Evolutionary conservation across 108 stramenopile genomes (phyloP), one percentile per base, ranked within the genome.

Genomic region (Cyclotella choctawhatcheeana): DNA sequence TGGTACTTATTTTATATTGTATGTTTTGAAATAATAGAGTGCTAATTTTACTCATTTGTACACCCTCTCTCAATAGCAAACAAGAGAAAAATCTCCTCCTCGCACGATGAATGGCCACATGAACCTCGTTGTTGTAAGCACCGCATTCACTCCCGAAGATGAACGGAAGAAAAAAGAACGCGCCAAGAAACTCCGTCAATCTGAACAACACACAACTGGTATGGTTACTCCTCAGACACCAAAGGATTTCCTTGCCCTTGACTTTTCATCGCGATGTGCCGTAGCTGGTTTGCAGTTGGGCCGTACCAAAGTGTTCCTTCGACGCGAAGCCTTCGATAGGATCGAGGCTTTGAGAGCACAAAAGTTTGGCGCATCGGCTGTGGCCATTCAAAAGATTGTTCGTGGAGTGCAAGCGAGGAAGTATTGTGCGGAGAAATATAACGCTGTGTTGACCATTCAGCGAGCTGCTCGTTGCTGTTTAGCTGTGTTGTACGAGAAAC

Each of bases 241-340:
- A 33, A 72, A 82, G 40, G 89, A 90, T 44, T 91, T 94, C 59
- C 71, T 84, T 65, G 50, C 77, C 10, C 69, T 94, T 7, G 93
- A 94, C 73, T 91, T 94, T 77, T 76, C 87, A 0, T 37, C 71
- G 87, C 32, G n/a, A n/a, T n/a, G 84, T 47, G 84, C 85, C 44
- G 83, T 83, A 44, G 77, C 90, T 16, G 82, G 86, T 24, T 58
- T 83, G 37, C 87, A 88, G 45, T 71, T 91, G 10, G 90, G 90
- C n/a, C 83, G 84, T 64, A 88, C 86, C 16, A 89, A 89, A 67
- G 83, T 91, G 21, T 91, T 91, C 70, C 47, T 30, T 32, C 0
- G 60, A 69, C 32, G 1, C 17, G 0, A 24, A 44, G 21, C 62
- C 67, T 16, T 81, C 80, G 21, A 70, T 34, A 73, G 80, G 22